phyloP scores from a whole-genome alignment of 768 basidiomycete species.

The Sporobolomyces roseus region DNA sequence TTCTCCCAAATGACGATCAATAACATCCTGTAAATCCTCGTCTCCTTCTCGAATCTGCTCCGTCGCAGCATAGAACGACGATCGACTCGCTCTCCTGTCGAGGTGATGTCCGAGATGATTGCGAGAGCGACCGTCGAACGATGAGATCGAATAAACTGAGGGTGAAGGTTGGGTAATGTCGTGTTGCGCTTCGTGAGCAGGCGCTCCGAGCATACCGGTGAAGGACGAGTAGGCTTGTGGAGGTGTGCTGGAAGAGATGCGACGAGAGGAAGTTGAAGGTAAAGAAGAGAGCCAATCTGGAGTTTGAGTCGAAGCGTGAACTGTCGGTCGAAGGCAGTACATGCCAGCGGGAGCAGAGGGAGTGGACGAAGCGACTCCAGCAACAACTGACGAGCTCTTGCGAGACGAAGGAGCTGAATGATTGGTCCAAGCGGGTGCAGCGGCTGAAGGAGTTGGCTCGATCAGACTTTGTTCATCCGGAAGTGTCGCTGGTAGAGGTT shows the following conservation, averaged over 20 bases:
- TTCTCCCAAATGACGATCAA: constrained; percentile 13
- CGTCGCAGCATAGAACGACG: not conserved
- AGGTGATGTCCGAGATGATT: too few relatives aligned
- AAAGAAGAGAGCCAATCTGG: too few relatives aligned
- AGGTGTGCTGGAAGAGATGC: constrained; percentile 7
- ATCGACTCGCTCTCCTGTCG: not conserved
- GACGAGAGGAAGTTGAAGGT: too few relatives aligned
- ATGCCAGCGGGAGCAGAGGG: not conserved
- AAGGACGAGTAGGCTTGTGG: constrained; percentile 18
- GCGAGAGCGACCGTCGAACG: too few relatives aligned
- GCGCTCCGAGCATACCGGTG: constrained; percentile 4
- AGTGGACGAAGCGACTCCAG: not conserved
- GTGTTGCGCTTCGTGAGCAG: not conserved
- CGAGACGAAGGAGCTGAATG: not conserved
- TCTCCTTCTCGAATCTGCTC: not conserved
- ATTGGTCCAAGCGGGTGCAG: not conserved
- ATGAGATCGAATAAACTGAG: constrained; percentile 36
- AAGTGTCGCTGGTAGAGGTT: too few relatives aligned
- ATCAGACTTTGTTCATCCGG: too few relatives aligned
- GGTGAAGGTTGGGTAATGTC: constrained; percentile 17
- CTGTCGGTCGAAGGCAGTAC: constrained; percentile 27
- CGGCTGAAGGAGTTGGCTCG: not conserved
- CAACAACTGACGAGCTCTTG: not conserved
- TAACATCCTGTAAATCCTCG: constrained; percentile 6
- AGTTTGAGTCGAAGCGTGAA: constrained; percentile 26